phyloP scores from a whole-genome alignment of 495 filamentous ascomycete genomes.

The Aspergillus heteromorphus region DNA sequence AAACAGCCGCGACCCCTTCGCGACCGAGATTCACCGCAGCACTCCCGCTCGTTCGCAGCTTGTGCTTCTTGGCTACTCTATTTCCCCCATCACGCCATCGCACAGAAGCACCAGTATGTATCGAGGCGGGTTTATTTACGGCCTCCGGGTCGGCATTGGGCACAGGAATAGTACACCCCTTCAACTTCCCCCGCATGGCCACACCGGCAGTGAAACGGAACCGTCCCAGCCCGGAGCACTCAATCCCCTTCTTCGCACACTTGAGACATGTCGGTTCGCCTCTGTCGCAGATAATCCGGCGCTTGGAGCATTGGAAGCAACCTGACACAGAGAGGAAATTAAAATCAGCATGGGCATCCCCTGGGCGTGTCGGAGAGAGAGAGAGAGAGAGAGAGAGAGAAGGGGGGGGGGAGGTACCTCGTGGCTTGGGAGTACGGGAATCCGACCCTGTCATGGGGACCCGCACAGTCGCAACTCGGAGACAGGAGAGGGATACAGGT shows the following conservation, averaged over 20 bases:
- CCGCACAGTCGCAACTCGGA: not conserved
- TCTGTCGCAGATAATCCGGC: slow-evolving; percentile 21
- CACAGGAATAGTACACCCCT: slow-evolving; percentile 14
- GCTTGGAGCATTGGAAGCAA: slow-evolving; percentile 21
- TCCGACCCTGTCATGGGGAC: not conserved
- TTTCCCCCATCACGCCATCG: slow-evolving; percentile 9
- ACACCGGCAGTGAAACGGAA: slow-evolving; percentile 17
- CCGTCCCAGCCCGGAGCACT: slow-evolving; percentile 17
- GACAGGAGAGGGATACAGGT: no score
- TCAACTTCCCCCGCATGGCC: slow-evolving; percentile 15
- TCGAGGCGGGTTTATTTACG: not conserved
- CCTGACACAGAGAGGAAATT: no score
- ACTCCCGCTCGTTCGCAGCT: no score
- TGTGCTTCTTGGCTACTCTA: not conserved
- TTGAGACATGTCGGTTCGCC: slow-evolving; percentile 16
- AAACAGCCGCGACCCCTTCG: no score
- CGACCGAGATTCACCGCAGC: no score
- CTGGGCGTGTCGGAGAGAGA: no score
- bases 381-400: no score
- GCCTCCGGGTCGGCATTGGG: not conserved
- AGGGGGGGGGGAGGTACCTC: not conserved
- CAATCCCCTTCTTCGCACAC: slow-evolving; percentile 22
- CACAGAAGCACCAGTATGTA: not conserved
- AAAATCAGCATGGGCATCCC: not conserved
- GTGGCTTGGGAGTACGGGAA: not conserved